phyloP scores from a whole-genome alignment of 192 early-diverging fungal genomes.

The Backusella westeae region DNA sequence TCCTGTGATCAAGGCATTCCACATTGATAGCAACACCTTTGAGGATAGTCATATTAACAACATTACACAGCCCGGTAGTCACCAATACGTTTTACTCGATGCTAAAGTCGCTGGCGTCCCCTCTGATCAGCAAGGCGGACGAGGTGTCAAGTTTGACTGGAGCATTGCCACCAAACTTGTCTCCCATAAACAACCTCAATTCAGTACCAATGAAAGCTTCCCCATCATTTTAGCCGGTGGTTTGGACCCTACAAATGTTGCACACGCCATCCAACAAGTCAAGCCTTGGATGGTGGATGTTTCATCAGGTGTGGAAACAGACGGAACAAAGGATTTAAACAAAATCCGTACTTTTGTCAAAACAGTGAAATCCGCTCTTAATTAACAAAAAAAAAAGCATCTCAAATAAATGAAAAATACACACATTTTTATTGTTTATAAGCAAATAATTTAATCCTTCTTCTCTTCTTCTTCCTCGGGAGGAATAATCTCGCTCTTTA shows the following conservation, averaged over 20 bases:
- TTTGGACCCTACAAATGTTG: constrained; percentile 80
- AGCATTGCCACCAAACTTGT: constrained; percentile 60
- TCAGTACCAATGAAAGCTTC: constrained; percentile 27
- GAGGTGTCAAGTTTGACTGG: constrained; percentile 87
- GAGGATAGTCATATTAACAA: constrained; percentile 24
- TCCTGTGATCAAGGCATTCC: constrained; percentile 89
- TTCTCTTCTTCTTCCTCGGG: constrained; percentile 22
- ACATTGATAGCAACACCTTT: constrained; percentile 63
- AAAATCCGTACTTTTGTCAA: constrained; percentile 77
- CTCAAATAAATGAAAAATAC: neutral
- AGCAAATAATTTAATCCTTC: constrained; percentile 17
- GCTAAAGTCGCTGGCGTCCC: constrained; percentile 54
- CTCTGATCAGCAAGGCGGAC: constrained; percentile 68
- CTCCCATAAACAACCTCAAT: constrained; percentile 10
- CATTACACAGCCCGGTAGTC: constrained; percentile 52
- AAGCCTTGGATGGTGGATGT: constrained; percentile 91
- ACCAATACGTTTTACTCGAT: constrained; percentile 59
- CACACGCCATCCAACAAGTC: constrained; percentile 62
- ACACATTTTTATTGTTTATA: neutral
- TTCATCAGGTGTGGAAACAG: constrained; percentile 87
- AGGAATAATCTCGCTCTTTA: constrained; percentile 57
- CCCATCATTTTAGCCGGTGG: constrained; percentile 92
- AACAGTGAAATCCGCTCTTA: constrained; percentile 47
- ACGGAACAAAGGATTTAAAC: constrained; percentile 71
- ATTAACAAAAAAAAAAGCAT: neutral